A percentile compares a stretch with the other conserved stretches of the same genome.
These are phyloP conservation scores for Triticum turgidum DNA, from an alignment of 176 grass and related monocot species.

Conservation along the genomic window DNA sequence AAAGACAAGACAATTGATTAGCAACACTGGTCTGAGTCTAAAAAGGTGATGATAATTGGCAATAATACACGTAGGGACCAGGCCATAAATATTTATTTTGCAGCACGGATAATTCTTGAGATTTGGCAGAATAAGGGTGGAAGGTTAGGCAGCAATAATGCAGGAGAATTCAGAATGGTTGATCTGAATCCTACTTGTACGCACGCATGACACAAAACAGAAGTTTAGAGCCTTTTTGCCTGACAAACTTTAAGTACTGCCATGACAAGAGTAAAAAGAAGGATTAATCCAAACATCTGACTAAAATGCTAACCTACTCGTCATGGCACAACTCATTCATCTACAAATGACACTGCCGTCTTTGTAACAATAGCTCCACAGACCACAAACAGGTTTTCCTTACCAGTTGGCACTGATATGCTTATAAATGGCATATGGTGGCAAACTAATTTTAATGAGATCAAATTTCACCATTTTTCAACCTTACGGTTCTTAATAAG, in stretches of 20 bases:
- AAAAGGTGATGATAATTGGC: conserved; percentile 6
- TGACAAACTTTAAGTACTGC: neutral
- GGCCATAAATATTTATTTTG: conserved; percentile 20
- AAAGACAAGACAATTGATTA: conserved; percentile 32
- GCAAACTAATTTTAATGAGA: neutral
- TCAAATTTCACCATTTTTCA: neutral
- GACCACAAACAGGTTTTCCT: neutral
- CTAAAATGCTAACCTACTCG: conserved; percentile 23
- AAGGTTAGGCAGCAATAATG: neutral
- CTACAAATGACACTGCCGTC: neutral
- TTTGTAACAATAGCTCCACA: neutral
- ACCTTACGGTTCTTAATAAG: neutral
- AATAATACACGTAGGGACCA: conserved; percentile 10
- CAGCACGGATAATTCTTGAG: neutral
- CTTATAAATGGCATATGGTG: neutral
- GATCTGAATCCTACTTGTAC: neutral
- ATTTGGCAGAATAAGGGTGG: neutral
- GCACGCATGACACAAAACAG: neutral
- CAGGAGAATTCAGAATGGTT: neutral
- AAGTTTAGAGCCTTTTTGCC: conserved; percentile 1
- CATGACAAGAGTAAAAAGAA: neutral
- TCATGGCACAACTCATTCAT: neutral
- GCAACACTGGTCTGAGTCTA: neutral
- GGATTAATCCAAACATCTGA: conserved; percentile 4
- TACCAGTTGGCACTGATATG: neutral